phyloP scores from a whole-genome alignment of 164 flowering plant species.

The Chimonanthus salicifolius region DNA sequence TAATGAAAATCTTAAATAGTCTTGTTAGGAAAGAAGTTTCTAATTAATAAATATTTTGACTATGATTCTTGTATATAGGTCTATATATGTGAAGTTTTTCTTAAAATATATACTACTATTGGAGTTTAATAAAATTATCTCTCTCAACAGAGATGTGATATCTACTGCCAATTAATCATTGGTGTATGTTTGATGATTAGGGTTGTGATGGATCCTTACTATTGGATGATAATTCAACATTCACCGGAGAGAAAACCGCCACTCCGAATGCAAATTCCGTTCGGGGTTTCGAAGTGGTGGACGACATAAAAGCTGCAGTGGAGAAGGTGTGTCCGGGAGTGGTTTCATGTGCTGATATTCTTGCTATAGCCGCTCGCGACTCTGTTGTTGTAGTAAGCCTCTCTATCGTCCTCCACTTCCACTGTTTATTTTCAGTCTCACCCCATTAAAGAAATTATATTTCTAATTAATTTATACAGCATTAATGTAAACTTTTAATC shows the following conservation, averaged over 20 bases:
- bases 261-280: constrained; percentile 19
- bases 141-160: too few relatives aligned
- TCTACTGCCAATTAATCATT: too few relatives aligned
- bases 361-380: constrained; percentile 33
- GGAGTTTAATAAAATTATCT: too few relatives aligned
- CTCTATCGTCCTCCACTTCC: background rate
- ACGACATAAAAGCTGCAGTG: constrained; percentile 24
- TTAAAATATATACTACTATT: too few relatives aligned
- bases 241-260: constrained; percentile 31
- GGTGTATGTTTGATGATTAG: constrained; percentile 9
- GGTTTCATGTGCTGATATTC: constrained; percentile 45
- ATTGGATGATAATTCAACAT: constrained; percentile 26
- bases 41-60: too few relatives aligned
- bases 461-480: too few relatives aligned
- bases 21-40: too few relatives aligned
- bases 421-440: background rate
- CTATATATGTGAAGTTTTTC: too few relatives aligned
- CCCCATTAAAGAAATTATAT: too few relatives aligned
- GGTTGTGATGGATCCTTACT: constrained; percentile 41
- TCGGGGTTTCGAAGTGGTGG: constrained; percentile 36
- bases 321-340: constrained; percentile 34
- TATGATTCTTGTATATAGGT: too few relatives aligned
- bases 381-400: constrained; percentile 23
- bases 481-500: too few relatives aligned
- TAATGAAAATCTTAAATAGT: too few relatives aligned